Evolutionary conservation across 23 red algal genomes (phyloP).

Genomic region (Gracilaria gracilis): DNA sequence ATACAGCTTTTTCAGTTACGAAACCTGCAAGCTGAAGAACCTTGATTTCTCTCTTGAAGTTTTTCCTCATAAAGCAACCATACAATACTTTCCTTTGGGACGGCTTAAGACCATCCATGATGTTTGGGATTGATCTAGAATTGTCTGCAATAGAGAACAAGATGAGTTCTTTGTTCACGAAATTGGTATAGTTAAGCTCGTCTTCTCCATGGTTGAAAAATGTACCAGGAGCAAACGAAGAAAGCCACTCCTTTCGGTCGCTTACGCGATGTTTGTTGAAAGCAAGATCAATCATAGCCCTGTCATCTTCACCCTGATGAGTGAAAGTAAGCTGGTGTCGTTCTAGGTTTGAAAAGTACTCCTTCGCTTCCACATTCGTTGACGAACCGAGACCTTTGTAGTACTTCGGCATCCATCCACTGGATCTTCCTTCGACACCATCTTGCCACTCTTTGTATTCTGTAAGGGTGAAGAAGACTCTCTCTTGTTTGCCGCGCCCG

Average conservation of each 20-base stretch:
- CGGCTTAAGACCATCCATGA: conserved; percentile 97
- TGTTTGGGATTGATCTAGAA: conserved; percentile 91
- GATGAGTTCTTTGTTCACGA: conserved; percentile 97
- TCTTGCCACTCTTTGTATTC: conserved; percentile 82
- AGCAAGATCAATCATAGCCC: conserved; percentile 86
- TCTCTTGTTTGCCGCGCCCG: conserved; percentile 14
- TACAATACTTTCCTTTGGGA: conserved; percentile 97
- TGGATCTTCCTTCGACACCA: conserved; percentile 25
- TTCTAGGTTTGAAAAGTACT: conserved; percentile 90
- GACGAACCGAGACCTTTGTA: conserved; percentile 99
- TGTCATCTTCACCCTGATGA: conserved; percentile 53
- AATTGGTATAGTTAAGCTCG: conserved; percentile 84
- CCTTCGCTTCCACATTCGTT: conserved; percentile 82
- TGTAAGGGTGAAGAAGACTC: conserved; percentile 92
- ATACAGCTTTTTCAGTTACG: conserved; percentile 93
- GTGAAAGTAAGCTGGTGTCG: conserved; percentile 81
- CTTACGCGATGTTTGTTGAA: conserved; percentile 86
- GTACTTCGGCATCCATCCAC: conserved; percentile 93
- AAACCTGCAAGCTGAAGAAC: conserved; percentile 98
- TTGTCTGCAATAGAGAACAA: conserved; percentile 95
- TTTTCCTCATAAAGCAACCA: conserved; percentile 88
- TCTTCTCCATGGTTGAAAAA: conserved; percentile 85
- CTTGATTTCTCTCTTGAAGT: conserved; percentile 87
- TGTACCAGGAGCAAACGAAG: conserved; percentile 77
- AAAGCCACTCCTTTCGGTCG: conserved; percentile 89